phyloP scores from a whole-genome alignment of 2,329 filamentous ascomycete genomes.

The Fonsecaea erecta region DNA sequence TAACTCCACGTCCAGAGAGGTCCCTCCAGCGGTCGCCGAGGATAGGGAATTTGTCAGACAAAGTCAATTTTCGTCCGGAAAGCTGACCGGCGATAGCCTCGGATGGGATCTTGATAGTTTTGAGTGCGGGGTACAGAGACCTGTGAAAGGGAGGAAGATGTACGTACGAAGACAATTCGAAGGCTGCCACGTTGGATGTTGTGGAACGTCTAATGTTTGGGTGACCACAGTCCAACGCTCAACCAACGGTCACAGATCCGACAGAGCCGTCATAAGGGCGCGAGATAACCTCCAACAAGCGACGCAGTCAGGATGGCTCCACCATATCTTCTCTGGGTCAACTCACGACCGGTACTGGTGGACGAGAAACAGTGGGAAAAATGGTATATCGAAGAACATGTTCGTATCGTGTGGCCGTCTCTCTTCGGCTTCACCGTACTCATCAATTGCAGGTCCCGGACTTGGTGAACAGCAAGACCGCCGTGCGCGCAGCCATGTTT shows the following conservation, averaged over 20 bases:
- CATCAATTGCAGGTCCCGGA: conserved; percentile 17
- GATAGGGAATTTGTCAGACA: not conserved
- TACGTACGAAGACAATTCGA: not conserved
- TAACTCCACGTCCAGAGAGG: too few relatives aligned
- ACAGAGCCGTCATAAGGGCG: not conserved
- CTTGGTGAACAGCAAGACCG: conserved; percentile 23
- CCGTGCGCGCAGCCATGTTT: conserved; percentile 22
- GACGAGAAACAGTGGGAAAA: conserved; percentile 29
- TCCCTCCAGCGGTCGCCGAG: not conserved
- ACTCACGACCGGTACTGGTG: conserved; percentile 23
- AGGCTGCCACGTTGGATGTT: not conserved
- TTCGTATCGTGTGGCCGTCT: not conserved
- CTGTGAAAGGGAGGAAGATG: not conserved
- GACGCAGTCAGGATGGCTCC: conserved; percentile 14
- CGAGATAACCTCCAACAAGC: not conserved
- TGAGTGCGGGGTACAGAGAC: not conserved
- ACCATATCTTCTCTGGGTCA: conserved; percentile 26
- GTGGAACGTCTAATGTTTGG: not conserved
- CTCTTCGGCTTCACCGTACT: not conserved
- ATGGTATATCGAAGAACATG: conserved; percentile 32
- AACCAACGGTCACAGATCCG: not conserved
- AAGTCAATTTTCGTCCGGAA: not conserved
- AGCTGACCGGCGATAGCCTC: not conserved
- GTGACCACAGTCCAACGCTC: not conserved
- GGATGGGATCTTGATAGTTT: not conserved